A percentile compares a stretch with the other conserved stretches of the same genome.
Evolutionary conservation across 257 asterid genomes (phyloP).

Genomic region (Ajuga chamaepitys): DNA sequence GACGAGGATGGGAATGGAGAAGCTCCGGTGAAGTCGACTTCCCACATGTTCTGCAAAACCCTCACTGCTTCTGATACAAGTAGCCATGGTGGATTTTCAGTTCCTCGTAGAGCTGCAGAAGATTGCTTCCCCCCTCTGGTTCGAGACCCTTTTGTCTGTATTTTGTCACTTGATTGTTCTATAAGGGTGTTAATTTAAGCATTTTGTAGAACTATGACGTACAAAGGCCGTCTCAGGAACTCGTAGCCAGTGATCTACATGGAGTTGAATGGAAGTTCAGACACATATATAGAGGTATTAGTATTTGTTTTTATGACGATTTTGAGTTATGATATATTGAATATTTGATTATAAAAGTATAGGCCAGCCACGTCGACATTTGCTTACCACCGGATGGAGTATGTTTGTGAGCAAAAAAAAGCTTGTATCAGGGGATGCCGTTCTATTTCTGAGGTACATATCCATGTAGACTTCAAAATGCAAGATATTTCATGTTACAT

Average conservation of each 20-base stretch:
- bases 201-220: constrained; percentile 69
- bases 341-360: constrained; percentile 21
- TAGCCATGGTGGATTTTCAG: constrained; percentile 97
- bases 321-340: constrained; percentile 12
- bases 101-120: constrained; percentile 99
- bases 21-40: constrained; percentile 49
- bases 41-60: constrained; percentile 99
- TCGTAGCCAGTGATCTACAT: constrained; percentile 82
- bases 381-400: constrained; percentile 99
- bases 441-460: constrained; percentile 76
- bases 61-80: constrained; percentile 98
- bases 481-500: not conserved
- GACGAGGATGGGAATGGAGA: constrained; percentile 54
- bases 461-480: not conserved
- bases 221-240: constrained; percentile 95
- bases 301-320: not conserved
- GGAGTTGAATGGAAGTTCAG: constrained; percentile 97
- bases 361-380: constrained; percentile 99
- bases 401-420: constrained; percentile 86
- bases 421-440: constrained; percentile 88
- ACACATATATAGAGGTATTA: constrained; percentile 89
- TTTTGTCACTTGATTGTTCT: not conserved
- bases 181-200: not conserved
- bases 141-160: constrained; percentile 9
- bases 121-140: constrained; percentile 99